These are phyloP conservation scores for Penicillium sp. DNA, from an alignment of 2,329 filamentous ascomycete genomes.

Conservation along the genomic window DNA sequence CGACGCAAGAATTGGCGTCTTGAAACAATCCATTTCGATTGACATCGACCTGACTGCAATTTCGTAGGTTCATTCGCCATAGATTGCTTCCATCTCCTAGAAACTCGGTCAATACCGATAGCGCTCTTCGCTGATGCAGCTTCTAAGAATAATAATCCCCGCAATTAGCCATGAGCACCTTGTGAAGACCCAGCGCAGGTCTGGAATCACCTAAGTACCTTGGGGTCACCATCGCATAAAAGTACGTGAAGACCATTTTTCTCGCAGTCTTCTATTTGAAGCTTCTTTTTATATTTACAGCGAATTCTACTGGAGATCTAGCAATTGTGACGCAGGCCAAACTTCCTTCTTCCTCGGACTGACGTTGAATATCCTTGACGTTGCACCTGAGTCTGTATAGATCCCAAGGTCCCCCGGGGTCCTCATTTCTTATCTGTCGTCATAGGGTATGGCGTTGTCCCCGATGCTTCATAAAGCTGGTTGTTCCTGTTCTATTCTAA, in stretches of 20 bases:
- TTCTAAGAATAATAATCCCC: neutral
- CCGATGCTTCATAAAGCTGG: neutral
- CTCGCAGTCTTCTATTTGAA: neutral
- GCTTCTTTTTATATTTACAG: neutral
- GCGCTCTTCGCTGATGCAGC: neutral
- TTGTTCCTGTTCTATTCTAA: neutral
- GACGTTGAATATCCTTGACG: neutral
- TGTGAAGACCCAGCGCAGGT: neutral
- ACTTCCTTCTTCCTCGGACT: neutral
- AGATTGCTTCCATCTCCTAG: no score
- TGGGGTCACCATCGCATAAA: neutral
- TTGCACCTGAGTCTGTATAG: neutral
- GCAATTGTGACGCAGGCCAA: neutral
- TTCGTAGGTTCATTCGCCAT: neutral
- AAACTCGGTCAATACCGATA: neutral
- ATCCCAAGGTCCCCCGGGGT: slow-evolving; percentile 1
- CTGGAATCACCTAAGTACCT: slow-evolving; percentile 9
- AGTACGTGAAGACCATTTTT: neutral
- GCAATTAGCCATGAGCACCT: slow-evolving; percentile 4
- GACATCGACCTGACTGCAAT: neutral
- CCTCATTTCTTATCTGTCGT: slow-evolving; percentile 8
- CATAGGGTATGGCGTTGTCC: neutral
- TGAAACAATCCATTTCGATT: neutral
- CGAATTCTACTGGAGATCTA: neutral
- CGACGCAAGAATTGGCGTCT: neutral